phyloP scores from a whole-genome alignment of 2,329 filamentous ascomycete genomes.

The Uncinocarpus reesii region DNA sequence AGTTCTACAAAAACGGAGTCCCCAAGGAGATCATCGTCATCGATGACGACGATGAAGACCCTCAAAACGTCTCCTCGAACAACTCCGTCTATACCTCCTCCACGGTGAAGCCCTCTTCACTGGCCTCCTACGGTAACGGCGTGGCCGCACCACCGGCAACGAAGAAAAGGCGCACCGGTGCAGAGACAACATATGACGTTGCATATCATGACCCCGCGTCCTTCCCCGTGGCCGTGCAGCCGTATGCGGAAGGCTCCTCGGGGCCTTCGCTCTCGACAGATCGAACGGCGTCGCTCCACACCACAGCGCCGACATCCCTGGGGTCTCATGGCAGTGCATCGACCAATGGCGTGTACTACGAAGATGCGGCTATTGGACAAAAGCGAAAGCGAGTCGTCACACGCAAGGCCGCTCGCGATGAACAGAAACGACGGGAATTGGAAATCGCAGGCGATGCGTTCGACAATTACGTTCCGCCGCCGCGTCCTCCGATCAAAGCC shows the following conservation, averaged over 20 bases:
- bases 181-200: slow-evolving; percentile 54
- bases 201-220: slow-evolving; percentile 61
- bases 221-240: slow-evolving; percentile 64
- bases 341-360: slow-evolving; percentile 52
- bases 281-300: slow-evolving; percentile 71
- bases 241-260: slow-evolving; percentile 54
- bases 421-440: slow-evolving; percentile 66
- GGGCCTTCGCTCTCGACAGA: slow-evolving; percentile 71
- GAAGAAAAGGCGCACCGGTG: slow-evolving; percentile 65
- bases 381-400: slow-evolving; percentile 75
- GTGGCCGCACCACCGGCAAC: slow-evolving; percentile 36
- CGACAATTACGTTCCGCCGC: slow-evolving; percentile 72
- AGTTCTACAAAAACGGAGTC: slow-evolving; percentile 72
- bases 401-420: slow-evolving; percentile 68
- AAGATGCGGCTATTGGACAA: slow-evolving; percentile 62
- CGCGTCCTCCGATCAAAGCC: slow-evolving; percentile 82
- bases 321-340: slow-evolving; percentile 51
- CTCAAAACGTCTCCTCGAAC: slow-evolving; percentile 14
- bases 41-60: slow-evolving; percentile 46
- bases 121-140: slow-evolving; percentile 16
- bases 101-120: slow-evolving; percentile 4
- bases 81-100: slow-evolving; percentile 2
- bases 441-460: slow-evolving; percentile 61
- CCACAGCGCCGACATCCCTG: slow-evolving; percentile 79
- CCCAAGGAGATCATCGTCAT: slow-evolving; percentile 82